Evolutionary conservation across 1,284 basidiomycete species (phyloP), one percentile per base, ranked within the genome.

Genomic region (Kalmanozyma brasiliensis): DNA sequence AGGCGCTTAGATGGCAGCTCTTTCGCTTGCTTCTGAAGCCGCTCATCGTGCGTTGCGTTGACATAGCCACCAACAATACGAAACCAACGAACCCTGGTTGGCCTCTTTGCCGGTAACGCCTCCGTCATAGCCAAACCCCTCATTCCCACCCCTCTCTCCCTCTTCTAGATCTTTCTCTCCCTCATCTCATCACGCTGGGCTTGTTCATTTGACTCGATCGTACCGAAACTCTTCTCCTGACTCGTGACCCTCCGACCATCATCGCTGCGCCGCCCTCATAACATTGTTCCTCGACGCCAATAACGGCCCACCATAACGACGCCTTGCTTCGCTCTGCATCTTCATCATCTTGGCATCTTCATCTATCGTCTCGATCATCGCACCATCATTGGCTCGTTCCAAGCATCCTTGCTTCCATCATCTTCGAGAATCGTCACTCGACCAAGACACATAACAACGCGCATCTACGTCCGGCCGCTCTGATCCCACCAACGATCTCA

Each of bases 81-180:
- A n/a, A 13, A 4, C 29, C 17, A 7, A 32, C 30, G 6, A 19
- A 24, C 20, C 16, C 17, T 35, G 29, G 16, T 52, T 44, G 37
- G 22, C 20, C 13, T 11, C 23, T 34, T 41, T 42, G 30, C 24
- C 41, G 44, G 37, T 47, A 40, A 36, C 33, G 40, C 20, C 20
- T 16, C 44, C 47, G 47, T 49, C 55, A 57, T 57, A 35, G 24
- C 37, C 32, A 32, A 44, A 46, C 35, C 43, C 42, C 36, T 42
- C 38, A 36, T 40, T 36, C 22, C 17, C 36, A 17, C 8, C 10
- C 20, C 49, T 19, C 34, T 35, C 44, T 22, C n/a, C n/a, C 36
- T 37, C 36, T 17, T 19, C 36, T 29, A 29, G 26, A 29, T 37
- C 36, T 14, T 19, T 20, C 36, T 19, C 36, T 11, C 17, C 34